Evolutionary conservation across 768 basidiomycete species (phyloP), one percentile per base, ranked within the genome.

Genomic region (Boletus rubropictus): DNA sequence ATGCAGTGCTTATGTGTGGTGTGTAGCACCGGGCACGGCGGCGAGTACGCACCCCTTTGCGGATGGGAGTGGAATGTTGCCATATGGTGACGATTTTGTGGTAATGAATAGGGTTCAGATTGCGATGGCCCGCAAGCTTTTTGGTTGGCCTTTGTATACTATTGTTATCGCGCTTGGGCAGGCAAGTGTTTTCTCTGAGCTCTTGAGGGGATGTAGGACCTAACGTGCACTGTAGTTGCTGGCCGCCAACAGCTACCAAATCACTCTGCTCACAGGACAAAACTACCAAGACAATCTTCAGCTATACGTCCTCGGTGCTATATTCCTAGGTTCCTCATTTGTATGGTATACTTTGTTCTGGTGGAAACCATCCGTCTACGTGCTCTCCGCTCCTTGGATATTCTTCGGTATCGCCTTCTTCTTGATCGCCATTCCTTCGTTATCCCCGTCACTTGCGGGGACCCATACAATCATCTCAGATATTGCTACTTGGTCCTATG

Each of bases 261-360:
- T 95, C 60, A 94, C 91, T 15, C 70, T 96, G 29, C 75, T 95
- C 17, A 85, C 87, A 17, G 93, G 93, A 43, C 81, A 84, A 57
- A 92, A 90, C 56, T 89, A 82, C 69, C 81, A 89, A 63, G 77
- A 82, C 52, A 74, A 86, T 55, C 51, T 89, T 21, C 88, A 93
- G 58, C 77, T 94, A 8, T 96, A 95, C 61, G 89, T 95, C 40
- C 80, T 96, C n/a, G 86, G 90, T 33, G 81, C 78, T 48, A 81
- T 95, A 54, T 95, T 95, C 74, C 72, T 94, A 27, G 87, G 80
- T 3, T 80, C 91, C 8, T 89, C 92, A 4, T 75, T 81, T 20
- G 82, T 88, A 39, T 96, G 93, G 93, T 95, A 94, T 68, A 77
- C 81, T 7, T 70, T 95, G 60, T 96, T 95, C 78, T 76, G 93